Conservation (phyloP, 2,329 filamentous ascomycete genomes). For the Cladophialophora bantiana region DNA sequence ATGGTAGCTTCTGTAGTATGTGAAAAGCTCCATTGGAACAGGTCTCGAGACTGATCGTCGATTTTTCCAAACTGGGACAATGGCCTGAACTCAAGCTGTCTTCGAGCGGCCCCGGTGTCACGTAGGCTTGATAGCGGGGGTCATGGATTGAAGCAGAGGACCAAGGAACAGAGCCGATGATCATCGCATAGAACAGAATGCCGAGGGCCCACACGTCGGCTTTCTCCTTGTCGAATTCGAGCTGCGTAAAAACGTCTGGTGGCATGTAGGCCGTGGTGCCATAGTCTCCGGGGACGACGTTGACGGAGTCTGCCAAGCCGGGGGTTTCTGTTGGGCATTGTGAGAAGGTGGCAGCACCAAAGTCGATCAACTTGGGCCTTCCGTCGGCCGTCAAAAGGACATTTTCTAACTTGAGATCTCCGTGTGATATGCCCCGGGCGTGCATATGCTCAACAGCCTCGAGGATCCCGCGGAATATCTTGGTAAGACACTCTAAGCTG, state of each 20-base stretch:
- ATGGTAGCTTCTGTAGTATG: not conserved
- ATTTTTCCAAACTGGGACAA: not conserved
- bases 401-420: slow-evolving; percentile 13
- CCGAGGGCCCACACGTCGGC: slow-evolving; percentile 15
- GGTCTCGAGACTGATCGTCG: not conserved
- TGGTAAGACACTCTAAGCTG: not conserved
- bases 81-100: not conserved
- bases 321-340: not conserved
- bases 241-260: slow-evolving; percentile 1
- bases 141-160: slow-evolving; percentile 1
- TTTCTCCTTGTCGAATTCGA: slow-evolving; percentile 14
- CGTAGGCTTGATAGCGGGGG: not conserved
- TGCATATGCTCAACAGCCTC: slow-evolving; percentile 3
- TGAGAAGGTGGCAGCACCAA: slow-evolving; percentile 2
- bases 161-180: slow-evolving; percentile 4
- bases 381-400: slow-evolving; percentile 4
- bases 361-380: slow-evolving; percentile 8
- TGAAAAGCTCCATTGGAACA: slow-evolving; percentile 3
- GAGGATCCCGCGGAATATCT: not conserved
- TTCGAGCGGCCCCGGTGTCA: not conserved
- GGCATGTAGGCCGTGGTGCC: slow-evolving; percentile 13
- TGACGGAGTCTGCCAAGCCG: not conserved
- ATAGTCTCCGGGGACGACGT: slow-evolving; percentile 11
- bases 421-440: not conserved
- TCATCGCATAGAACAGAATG: not conserved